These are phyloP conservation scores for Poa pratensis DNA, from an alignment of 176 grass and related monocot genomes.

Conservation along the genomic window DNA sequence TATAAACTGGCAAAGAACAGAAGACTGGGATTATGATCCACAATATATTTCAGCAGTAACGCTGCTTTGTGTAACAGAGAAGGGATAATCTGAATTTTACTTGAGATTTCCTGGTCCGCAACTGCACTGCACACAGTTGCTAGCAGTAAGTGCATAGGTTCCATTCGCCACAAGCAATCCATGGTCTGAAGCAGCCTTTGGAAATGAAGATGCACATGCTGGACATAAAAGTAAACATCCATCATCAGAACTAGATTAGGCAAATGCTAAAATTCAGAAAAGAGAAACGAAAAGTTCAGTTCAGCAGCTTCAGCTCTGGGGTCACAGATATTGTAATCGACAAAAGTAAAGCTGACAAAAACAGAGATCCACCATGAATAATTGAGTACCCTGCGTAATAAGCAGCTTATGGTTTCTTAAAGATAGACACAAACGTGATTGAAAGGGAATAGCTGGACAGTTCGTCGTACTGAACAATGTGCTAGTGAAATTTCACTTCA, in stretches of 20 bases:
- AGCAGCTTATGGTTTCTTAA: too few relatives aligned
- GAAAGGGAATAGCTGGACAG: background rate
- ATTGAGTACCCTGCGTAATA: background rate
- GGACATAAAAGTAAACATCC: background rate
- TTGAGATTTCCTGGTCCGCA: constrained; percentile 86
- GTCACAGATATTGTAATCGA: background rate
- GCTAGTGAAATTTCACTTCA: background rate
- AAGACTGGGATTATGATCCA: background rate
- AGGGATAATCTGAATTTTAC: constrained; percentile 39
- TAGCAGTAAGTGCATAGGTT: constrained; percentile 74
- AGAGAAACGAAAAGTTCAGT: background rate
- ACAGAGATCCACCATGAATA: background rate
- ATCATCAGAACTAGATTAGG: constrained; percentile 3
- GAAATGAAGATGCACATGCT: constrained; percentile 88
- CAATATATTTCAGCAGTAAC: background rate
- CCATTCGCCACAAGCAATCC: constrained; percentile 90
- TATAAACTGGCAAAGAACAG: constrained; percentile 63
- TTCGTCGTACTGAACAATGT: background rate
- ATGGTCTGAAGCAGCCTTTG: constrained; percentile 70
- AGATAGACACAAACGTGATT: background rate
- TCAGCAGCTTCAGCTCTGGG: background rate
- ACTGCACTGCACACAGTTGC: constrained; percentile 87
- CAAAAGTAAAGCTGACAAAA: background rate
- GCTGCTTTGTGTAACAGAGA: background rate
- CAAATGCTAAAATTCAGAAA: background rate